These are phyloP conservation scores for Phylloboletellus chloephorus DNA, from an alignment of 1,284 basidiomycete genomes.

Conservation along the genomic window DNA sequence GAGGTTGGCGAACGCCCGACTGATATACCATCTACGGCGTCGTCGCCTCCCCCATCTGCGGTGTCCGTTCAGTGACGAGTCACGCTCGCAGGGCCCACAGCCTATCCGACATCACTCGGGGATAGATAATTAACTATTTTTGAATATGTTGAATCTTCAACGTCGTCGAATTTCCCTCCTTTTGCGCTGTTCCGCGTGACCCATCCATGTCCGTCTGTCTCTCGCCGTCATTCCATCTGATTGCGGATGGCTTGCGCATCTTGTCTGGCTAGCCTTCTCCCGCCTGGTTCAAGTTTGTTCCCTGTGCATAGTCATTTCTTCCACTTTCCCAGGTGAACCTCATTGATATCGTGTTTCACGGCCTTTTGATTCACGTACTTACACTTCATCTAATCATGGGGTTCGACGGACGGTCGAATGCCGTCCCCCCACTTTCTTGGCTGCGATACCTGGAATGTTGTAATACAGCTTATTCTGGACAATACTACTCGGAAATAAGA, in stretches of 20 bases:
- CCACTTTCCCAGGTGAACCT: conserved; percentile 6
- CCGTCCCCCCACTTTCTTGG: conserved; percentile 19
- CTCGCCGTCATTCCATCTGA: conserved; percentile 11
- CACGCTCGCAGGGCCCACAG: conserved; percentile 3
- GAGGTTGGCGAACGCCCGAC: conserved; percentile 18
- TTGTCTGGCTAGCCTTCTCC: conserved; percentile 18
- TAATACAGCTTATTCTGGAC: conserved; percentile 33
- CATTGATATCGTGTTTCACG: conserved; percentile 12
- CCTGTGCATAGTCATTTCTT: conserved; percentile 26
- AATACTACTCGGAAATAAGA: conserved; percentile 8
- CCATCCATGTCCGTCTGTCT: conserved; percentile 8
- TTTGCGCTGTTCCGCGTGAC: conserved; percentile 15
- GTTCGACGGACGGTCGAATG: conserved; percentile 15
- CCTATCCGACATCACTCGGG: conserved; percentile 11
- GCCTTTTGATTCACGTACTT: conserved; percentile 23
- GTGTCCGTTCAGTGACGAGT: conserved; percentile 25
- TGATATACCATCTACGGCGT: conserved; percentile 27
- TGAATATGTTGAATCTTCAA: conserved; percentile 35
- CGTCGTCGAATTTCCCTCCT: conserved; percentile 15
- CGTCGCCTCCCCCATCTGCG: conserved; percentile 30
- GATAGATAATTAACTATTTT: conserved; percentile 32
- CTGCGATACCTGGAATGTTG: conserved; percentile 36
- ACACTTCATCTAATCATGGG: conserved; percentile 23
- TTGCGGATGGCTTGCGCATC: conserved; percentile 18
- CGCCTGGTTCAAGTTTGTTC: conserved; percentile 1